Evolutionary conservation across 345 rosid species (phyloP).

Genomic region (Salix viminalis): DNA sequence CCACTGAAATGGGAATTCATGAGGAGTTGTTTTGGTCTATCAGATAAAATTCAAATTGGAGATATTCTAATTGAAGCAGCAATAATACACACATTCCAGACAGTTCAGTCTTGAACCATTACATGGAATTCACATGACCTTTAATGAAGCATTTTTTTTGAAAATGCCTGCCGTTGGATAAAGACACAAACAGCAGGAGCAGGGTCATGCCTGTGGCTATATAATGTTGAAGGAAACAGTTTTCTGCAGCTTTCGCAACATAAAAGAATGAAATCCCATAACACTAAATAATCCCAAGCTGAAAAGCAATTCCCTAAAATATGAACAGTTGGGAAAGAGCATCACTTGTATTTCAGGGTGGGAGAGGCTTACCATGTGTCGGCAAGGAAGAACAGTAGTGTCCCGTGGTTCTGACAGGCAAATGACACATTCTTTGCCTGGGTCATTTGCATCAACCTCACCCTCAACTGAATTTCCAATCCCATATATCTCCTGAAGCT

Average conservation of each 20-base stretch:
- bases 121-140: not conserved
- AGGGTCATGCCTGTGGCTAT: not conserved
- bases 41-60: not conserved
- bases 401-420: slow-evolving; percentile 93
- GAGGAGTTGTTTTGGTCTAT: not conserved
- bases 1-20: not conserved
- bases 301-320: not conserved
- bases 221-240: not conserved
- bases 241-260: not conserved
- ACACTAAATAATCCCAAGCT: not conserved
- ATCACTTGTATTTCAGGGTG: not conserved
- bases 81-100: not conserved
- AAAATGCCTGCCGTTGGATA: not conserved
- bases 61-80: not conserved
- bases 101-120: not conserved
- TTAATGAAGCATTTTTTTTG: not conserved
- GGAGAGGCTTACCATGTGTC: slow-evolving; percentile 73
- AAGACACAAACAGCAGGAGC: not conserved
- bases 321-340: not conserved
- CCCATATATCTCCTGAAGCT: slow-evolving; percentile 93
- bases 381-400: slow-evolving; percentile 93
- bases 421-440: slow-evolving; percentile 90
- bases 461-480: slow-evolving; percentile 85
- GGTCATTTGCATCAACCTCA: slow-evolving; percentile 70
- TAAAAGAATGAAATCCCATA: not conserved